Evolutionary conservation across 2,329 filamentous ascomycete genomes (phyloP).

Genomic region (Penicillium concentricum): DNA sequence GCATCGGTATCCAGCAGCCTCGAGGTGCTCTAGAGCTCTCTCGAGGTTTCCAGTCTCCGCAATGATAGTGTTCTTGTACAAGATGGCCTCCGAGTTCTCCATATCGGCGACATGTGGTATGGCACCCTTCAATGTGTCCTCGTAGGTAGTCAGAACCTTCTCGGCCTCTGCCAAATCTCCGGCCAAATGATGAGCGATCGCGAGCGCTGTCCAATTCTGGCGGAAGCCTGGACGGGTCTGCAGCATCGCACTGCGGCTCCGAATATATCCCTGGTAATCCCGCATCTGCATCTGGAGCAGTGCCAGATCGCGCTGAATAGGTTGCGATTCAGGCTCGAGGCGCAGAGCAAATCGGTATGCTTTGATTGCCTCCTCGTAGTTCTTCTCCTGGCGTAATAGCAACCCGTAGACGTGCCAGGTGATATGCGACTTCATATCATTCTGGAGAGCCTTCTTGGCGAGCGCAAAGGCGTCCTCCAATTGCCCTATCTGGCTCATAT

Average conservation of each 20-base stretch:
- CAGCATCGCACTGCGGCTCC: constrained; percentile 84
- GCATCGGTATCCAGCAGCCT: constrained; percentile 71
- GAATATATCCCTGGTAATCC: constrained; percentile 89
- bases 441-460: constrained; percentile 86
- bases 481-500: constrained; percentile 89
- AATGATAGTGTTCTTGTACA: constrained; percentile 96
- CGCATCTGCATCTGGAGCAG: constrained; percentile 94
- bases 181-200: constrained; percentile 87
- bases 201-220: constrained; percentile 97
- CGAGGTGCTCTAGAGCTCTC: constrained; percentile 81
- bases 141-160: constrained; percentile 85
- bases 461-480: constrained; percentile 91
- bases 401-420: constrained; percentile 99
- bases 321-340: constrained; percentile 88
- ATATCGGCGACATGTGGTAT: constrained; percentile 74
- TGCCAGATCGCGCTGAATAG: constrained; percentile 92
- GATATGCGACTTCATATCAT: constrained; percentile 98
- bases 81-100: constrained; percentile 87
- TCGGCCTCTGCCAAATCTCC: constrained; percentile 84
- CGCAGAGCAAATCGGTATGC: constrained; percentile 94
- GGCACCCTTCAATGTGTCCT: constrained; percentile 82
- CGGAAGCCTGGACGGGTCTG: constrained; percentile 76
- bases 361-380: constrained; percentile 98
- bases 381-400: constrained; percentile 89
- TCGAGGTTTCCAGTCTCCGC: constrained; percentile 82